Base-by-base conservation (phyloP, 225 moss, liverwort and hornwort genomes). In the Polytrichum commune region DNA sequence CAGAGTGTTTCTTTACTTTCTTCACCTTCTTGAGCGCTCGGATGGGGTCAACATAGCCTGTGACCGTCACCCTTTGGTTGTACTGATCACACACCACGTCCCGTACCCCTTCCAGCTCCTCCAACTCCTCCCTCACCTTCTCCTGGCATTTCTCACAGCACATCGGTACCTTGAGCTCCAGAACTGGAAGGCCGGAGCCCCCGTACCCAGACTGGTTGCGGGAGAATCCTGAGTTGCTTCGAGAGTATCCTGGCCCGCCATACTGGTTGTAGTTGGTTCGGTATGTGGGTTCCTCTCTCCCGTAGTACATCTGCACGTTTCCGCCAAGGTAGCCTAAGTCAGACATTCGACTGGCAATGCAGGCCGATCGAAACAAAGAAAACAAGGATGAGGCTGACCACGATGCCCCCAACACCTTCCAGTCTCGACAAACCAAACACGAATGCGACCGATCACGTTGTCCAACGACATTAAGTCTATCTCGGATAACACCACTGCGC, bases 251-350 rank as follows among this genome's bases (percentile, higher is more conserved):
- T 10, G 69, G 1, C 19, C 55, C 61, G 35, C 75, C 71, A 54
- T 82, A 71, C n/a, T 82, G 81, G 22, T 71, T 62, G 7, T 54
- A 23, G 58, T 24, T 58, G 22, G 8, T 6, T 0, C 67, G 67
- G 20, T 78, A 74, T 6, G 73, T 72, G 9, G 71, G 61, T 5
- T 58, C 27, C 4, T 82, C 74, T 66, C 76, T 79, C 2, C 76
- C 74, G 32, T 68, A 73, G 60, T 33, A 62, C 19, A 82, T 55
- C 82, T 85, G 82, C 69, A 75, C 13, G 46, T 13, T 46, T 46
- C 46, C 13, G 46, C 46, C 46, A 46, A 46, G 46, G 46, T 46
- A 46, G 46, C 13, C 13, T 13, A 46, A 46, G 46, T 46, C 46
- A 16, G 13, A 46, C 16, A 46, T 4, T 46, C 46, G 10, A 46